A percentile compares a stretch with the other conserved stretches of the same genome.
Conservation (phyloP, 768 basidiomycete genomes). For the Rossbeevera mucosa region DNA sequence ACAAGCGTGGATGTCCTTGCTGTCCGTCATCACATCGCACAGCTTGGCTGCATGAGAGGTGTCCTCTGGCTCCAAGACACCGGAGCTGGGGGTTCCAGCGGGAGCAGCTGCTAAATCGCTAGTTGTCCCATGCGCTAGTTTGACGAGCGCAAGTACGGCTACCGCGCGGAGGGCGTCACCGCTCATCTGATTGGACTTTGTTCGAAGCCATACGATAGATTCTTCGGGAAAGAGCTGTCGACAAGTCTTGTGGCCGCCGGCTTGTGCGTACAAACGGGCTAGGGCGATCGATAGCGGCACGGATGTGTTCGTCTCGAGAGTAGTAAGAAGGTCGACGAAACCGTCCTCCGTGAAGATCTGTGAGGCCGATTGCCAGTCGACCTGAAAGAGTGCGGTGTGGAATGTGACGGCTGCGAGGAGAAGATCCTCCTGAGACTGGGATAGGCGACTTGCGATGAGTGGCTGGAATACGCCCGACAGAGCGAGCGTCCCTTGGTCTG, state of each 20-base stretch:
- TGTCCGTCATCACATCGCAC: conserved; percentile 48
- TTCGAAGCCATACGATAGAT: conserved; percentile 63
- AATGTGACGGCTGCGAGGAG: conserved; percentile 58
- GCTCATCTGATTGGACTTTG: conserved; percentile 44
- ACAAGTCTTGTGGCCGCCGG: conserved; percentile 69
- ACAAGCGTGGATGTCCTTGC: conserved; percentile 36
- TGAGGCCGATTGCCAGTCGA: conserved; percentile 67
- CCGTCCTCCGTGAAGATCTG: conserved; percentile 62
- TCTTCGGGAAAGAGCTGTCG: conserved; percentile 57
- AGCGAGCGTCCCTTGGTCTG: conserved; percentile 45
- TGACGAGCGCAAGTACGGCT: conserved; percentile 72
- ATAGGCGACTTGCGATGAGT: conserved; percentile 44
- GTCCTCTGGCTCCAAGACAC: conserved; percentile 28
- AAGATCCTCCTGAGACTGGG: conserved; percentile 50
- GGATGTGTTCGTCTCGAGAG: conserved; percentile 58
- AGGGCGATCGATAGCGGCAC: conserved; percentile 51
- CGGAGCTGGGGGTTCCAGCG: conserved; percentile 8
- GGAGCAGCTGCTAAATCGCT: conserved; percentile 35
- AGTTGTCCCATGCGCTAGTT: conserved; percentile 58
- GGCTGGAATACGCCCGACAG: conserved; percentile 51
- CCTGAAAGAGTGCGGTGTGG: conserved; percentile 76
- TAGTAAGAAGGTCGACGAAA: conserved; percentile 55
- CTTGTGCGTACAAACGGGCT: conserved; percentile 72
- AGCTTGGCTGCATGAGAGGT: conserved; percentile 49
- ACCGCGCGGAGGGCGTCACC: conserved; percentile 51